Conservation (phyloP, 2,329 filamentous ascomycete genomes). For the Neurospora sp. region DNA sequence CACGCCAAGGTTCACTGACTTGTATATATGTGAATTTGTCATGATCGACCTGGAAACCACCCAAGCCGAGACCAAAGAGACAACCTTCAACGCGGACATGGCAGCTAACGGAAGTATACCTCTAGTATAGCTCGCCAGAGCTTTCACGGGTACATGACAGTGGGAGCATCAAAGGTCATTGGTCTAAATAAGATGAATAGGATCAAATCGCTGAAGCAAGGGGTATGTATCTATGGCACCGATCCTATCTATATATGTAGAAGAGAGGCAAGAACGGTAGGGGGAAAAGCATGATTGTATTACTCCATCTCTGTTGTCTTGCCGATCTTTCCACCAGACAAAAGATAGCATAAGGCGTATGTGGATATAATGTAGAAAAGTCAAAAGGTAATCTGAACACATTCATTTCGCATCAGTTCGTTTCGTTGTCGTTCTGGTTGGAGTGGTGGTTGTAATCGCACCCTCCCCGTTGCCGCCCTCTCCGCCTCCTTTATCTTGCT, state of each 20-base stretch:
- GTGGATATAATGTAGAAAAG: background rate
- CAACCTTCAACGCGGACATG: background rate
- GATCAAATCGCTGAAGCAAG: background rate
- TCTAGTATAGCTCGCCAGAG: background rate
- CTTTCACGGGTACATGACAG: background rate
- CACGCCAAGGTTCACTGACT: too few relatives aligned
- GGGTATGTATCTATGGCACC: background rate
- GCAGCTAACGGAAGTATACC: background rate
- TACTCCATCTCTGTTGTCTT: background rate
- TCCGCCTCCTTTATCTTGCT: background rate
- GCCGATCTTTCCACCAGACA: background rate
- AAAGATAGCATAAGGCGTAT: background rate
- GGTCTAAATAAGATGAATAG: background rate
- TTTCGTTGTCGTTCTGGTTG: background rate
- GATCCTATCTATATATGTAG: background rate
- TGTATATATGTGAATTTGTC: background rate
- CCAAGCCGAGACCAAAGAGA: background rate
- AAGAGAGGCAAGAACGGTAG: background rate
- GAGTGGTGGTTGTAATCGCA: background rate
- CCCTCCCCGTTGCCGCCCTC: background rate
- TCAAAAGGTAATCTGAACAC: background rate
- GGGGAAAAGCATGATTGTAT: background rate
- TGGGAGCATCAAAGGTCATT: background rate
- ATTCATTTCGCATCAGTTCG: constrained; percentile 34
- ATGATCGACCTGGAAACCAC: background rate